phyloP scores from a whole-genome alignment of 2,329 filamentous ascomycete genomes.

The Trichoderma polysporum region DNA sequence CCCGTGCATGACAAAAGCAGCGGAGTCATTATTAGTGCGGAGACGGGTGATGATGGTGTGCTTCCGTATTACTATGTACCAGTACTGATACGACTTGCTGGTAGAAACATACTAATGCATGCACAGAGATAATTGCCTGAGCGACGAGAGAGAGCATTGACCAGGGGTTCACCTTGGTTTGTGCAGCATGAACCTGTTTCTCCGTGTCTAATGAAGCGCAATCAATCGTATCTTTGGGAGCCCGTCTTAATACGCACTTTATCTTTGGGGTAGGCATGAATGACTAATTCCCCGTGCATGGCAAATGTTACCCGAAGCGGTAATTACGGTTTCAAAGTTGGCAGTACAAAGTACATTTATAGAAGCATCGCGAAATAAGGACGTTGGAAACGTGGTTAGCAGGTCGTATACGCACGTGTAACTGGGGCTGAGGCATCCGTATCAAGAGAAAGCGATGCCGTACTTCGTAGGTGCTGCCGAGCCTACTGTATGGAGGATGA shows the following conservation, averaged over 20 bases:
- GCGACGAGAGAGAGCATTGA: not conserved
- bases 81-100: not conserved
- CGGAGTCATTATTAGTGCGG: not conserved
- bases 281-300: not conserved
- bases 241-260: not conserved
- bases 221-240: not conserved
- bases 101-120: not conserved
- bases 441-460: not conserved
- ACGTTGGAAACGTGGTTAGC: not conserved
- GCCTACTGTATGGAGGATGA: not conserved
- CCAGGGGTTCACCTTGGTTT: conserved; percentile 6
- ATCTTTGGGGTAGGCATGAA: conserved; percentile 3
- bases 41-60: not conserved
- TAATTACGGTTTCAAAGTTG: not conserved
- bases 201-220: not conserved
- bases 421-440: not conserved
- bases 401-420: not conserved
- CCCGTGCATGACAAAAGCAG: not conserved
- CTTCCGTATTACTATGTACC: not conserved
- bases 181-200: no score
- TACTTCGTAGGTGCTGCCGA: not conserved
- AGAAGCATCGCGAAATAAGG: not conserved
- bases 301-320: not conserved
- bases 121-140: not conserved
- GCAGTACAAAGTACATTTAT: not conserved